Evolutionary conservation across 164 flowering plant species (phyloP).

Genomic region (Litsea cubeba): DNA sequence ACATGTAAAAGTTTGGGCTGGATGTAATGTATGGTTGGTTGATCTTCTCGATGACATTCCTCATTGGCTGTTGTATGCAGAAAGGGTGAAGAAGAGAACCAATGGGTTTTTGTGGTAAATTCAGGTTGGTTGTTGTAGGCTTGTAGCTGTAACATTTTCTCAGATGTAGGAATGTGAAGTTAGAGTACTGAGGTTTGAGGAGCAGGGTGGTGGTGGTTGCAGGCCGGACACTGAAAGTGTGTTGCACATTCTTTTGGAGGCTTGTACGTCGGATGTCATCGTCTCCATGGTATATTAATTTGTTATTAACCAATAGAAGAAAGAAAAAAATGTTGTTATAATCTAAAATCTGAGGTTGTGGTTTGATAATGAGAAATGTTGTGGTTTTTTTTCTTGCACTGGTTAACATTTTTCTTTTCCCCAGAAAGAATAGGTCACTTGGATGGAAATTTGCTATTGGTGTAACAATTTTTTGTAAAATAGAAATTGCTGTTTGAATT

Average conservation of each 20-base stretch:
- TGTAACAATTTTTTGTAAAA: too few species aligned
- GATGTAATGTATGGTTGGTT: constrained; percentile 13
- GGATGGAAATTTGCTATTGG: too few species aligned
- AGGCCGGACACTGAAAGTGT: constrained; percentile 6
- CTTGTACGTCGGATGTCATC: constrained; percentile 3
- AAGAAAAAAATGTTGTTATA: constrained; percentile 9
- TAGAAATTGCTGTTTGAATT: too few species aligned
- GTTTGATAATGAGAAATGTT: too few species aligned
- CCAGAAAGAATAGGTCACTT: too few species aligned
- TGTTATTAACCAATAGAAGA: constrained; percentile 23
- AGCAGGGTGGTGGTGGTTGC: background rate
- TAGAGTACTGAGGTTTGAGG: constrained; percentile 25
- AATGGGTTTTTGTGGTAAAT: constrained; percentile 4
- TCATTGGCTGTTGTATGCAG: constrained; percentile 20
- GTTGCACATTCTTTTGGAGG: constrained; percentile 53
- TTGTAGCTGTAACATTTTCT: constrained; percentile 11
- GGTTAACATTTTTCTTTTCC: too few species aligned
- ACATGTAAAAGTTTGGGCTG: constrained; percentile 1
- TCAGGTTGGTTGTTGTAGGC: background rate
- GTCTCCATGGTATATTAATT: constrained; percentile 39
- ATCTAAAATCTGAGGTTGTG: constrained; percentile 8
- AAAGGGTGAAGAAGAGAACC: constrained; percentile 21
- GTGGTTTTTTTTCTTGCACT: too few species aligned
- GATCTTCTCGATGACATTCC: constrained; percentile 6
- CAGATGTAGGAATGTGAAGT: constrained; percentile 21